A percentile compares a stretch with the other conserved stretches of the same genome.
Conservation (phyloP, 257 asterid genomes). For the Solanum tarapatanum region DNA sequence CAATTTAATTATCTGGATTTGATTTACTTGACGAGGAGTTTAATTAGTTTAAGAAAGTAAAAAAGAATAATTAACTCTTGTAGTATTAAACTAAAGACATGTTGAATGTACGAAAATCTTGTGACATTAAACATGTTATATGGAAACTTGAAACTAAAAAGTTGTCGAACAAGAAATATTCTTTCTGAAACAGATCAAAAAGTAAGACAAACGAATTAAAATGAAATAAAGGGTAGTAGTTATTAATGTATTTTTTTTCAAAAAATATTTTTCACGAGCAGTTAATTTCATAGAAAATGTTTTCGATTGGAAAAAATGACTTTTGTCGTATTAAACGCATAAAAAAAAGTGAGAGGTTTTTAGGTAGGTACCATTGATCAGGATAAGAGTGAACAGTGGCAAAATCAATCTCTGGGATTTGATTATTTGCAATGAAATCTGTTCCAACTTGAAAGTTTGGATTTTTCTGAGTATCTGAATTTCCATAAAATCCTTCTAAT, state of each 20-base stretch:
- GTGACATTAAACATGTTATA: not conserved
- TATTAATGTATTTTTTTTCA: not conserved
- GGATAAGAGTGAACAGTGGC: conserved; percentile 61
- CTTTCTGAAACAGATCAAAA: too few relatives aligned
- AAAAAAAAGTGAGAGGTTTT: too few relatives aligned
- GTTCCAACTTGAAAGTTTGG: conserved; percentile 44
- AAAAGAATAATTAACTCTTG: too few relatives aligned
- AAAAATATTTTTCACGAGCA: not conserved
- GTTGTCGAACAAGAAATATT: not conserved
- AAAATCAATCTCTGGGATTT: conserved; percentile 44
- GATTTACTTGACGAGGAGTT: not conserved
- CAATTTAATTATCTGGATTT: too few relatives aligned
- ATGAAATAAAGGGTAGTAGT: not conserved
- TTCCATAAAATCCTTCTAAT: conserved; percentile 60
- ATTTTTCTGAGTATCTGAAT: conserved; percentile 21
- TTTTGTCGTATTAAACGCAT: not conserved
- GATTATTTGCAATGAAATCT: conserved; percentile 53
- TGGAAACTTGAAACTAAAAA: too few relatives aligned
- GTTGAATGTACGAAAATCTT: too few relatives aligned
- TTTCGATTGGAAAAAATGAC: not conserved
- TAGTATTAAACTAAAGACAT: not conserved
- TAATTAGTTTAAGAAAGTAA: too few relatives aligned
- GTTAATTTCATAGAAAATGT: not conserved
- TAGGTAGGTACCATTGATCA: conserved; percentile 34
- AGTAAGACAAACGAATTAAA: not conserved